Percentiles rank a stretch among this genome's conserved stretches.
Conservation (phyloP, 2,329 filamentous ascomycete species). For the Seiridium unicorne region DNA sequence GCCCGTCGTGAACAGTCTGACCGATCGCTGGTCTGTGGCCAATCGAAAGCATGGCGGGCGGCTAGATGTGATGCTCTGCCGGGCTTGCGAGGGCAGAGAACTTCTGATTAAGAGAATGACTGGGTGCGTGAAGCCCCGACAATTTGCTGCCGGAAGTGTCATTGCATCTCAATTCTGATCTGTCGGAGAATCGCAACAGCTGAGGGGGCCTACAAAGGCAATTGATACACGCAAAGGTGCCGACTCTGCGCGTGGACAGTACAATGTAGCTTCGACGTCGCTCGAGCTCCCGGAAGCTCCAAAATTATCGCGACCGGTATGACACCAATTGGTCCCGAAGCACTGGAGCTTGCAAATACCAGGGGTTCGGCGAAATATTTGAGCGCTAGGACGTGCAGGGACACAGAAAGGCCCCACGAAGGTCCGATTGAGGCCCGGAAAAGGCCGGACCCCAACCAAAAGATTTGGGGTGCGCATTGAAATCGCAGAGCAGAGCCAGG, state of each 20-base stretch:
- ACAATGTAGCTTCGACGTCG: background rate
- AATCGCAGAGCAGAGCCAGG: background rate
- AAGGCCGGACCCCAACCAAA: conserved; percentile 9
- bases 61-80: conserved; percentile 1
- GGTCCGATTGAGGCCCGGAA: conserved; percentile 5
- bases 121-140: conserved; percentile 26
- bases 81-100: conserved; percentile 16
- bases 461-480: background rate
- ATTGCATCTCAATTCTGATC: conserved; percentile 13
- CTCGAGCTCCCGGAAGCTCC: background rate
- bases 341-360: background rate
- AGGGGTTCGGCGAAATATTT: background rate
- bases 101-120: conserved; percentile 22
- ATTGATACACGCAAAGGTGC: background rate
- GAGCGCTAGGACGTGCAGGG: background rate
- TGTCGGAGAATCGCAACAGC: background rate
- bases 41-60: background rate
- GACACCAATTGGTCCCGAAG: background rate
- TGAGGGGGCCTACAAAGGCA: background rate
- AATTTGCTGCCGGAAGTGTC: conserved; percentile 17
- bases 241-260: background rate
- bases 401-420: background rate
- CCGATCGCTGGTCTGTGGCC: background rate
- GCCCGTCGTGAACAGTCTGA: background rate
- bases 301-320: background rate